Evolutionary conservation across 805 yeast genomes (phyloP), one percentile per base, ranked within the genome.

Genomic region (Lipomyces japonicus): DNA sequence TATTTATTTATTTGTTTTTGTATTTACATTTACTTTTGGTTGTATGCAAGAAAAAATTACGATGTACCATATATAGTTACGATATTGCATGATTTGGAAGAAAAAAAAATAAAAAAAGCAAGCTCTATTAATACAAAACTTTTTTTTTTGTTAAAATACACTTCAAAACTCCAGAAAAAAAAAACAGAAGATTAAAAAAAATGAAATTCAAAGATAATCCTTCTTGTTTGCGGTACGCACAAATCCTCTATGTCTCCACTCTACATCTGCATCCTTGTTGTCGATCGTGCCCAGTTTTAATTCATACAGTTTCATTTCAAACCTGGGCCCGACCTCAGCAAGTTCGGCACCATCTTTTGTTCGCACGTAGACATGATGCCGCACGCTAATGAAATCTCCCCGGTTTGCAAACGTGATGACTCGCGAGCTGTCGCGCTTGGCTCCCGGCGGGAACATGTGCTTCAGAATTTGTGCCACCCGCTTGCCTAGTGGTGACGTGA

Each of bases 271-370:
- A 67, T 93, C 97, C 71, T 86, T 86, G 67, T 91, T 89, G 61
- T 93, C 98, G 56, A 91, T 69, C 38, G 96, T 87, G 2, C 99
- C 97, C 59, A 93, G 74, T 63, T 82, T 78, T 58, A 93, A 71
- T 68, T 91, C 97, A 66, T 81, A 93, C 58, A 93, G 71, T 65
- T 89, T 79, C 97, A 93, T 90, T 69, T 93, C 98, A 62, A 93
- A 93, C 56, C 99, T 75, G n/a, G 99, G 99, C 0, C 99, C 99
- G 32, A 93, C 85, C 67, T 93, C 99, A 51, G 96, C 90, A 49
- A 93, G 70, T 66, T 93, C 97, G 1, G 89, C 96, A 16, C 77
- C 78, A 55, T 89, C 96, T 60, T 84, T 82, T 0, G 96, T 88
- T 65, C 80, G 83, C 3, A 89, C 96, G 66, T 86, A 93, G 1